Conservation (phyloP, 177 flowering plant genomes). For the Telopea speciosissima region DNA sequence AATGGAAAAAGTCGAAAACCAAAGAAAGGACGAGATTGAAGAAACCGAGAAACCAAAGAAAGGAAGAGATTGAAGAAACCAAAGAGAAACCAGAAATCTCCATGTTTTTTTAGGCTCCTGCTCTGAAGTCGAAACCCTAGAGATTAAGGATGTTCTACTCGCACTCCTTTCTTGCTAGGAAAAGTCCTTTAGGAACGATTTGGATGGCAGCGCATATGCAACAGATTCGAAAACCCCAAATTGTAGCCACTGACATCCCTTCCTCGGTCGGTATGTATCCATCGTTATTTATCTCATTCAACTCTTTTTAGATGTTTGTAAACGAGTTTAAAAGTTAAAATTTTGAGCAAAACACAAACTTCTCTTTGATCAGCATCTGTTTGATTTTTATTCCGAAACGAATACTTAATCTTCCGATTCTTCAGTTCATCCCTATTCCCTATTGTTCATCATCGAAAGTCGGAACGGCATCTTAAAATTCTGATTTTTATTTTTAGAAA, state of each 20-base stretch:
- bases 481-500: too few species aligned
- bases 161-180: conserved; percentile 42
- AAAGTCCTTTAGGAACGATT: conserved; percentile 52
- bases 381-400: too few species aligned
- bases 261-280: conserved; percentile 66
- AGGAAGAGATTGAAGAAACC: not conserved
- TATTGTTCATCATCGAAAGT: too few species aligned
- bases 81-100: too few species aligned
- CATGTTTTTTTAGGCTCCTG: too few species aligned
- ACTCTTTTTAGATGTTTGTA: too few species aligned
- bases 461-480: too few species aligned
- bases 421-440: too few species aligned
- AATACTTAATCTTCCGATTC: too few species aligned
- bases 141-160: conserved; percentile 43
- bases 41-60: not conserved
- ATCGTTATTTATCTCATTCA: conserved; percentile 44
- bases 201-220: conserved; percentile 65
- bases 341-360: too few species aligned
- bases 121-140: not conserved
- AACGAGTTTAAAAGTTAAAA: not conserved
- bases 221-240: conserved; percentile 41
- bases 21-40: not conserved
- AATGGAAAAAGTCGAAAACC: not conserved
- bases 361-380: too few species aligned
- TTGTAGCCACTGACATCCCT: conserved; percentile 48